phyloP scores from a whole-genome alignment of 2,329 filamentous ascomycete species.

The Ustilaginoidea virens region DNA sequence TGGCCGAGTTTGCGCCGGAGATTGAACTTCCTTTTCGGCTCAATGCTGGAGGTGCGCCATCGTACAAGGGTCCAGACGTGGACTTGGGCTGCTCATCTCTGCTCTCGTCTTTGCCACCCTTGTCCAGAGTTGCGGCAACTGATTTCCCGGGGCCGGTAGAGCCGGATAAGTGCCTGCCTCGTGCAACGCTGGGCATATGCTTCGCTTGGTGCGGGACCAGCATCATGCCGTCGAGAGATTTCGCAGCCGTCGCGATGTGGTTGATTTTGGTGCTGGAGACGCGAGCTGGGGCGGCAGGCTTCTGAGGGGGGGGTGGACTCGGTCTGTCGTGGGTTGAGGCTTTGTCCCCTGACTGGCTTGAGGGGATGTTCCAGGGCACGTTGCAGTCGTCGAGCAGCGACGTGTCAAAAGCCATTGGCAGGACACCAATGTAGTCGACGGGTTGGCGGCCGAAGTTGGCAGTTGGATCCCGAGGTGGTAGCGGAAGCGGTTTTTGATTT shows the following conservation, averaged over 20 bases:
- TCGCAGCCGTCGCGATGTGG: conserved; percentile 4
- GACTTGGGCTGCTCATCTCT: not conserved
- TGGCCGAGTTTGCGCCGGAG: not conserved
- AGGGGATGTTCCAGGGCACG: conserved; percentile 5
- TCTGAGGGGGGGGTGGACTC: conserved; percentile 3
- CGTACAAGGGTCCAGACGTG: no score
- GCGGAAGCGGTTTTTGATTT: conserved; percentile 1
- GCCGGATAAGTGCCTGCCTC: not conserved
- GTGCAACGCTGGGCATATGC: not conserved
- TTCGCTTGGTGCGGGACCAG: conserved; percentile 3
- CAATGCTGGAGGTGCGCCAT: no score
- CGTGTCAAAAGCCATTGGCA: conserved; percentile 10
- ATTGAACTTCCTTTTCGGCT: not conserved
- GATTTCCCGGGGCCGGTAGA: not conserved
- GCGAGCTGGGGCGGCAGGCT: conserved; percentile 10
- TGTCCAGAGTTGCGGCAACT: no score
- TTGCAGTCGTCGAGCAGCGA: conserved; percentile 9
- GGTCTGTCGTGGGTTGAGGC: not conserved
- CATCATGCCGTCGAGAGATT: conserved; percentile 11
- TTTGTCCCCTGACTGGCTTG: conserved; percentile 3
- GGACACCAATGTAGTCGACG: conserved; percentile 10
- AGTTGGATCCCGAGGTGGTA: conserved; percentile 5
- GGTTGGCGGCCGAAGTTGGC: conserved; percentile 7
- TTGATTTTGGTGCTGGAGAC: conserved; percentile 12
- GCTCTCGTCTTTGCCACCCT: not conserved